These are phyloP conservation scores for Nakaseomyces nivariensis DNA, from an alignment of 1,139 yeast genomes.

Conservation along the genomic window DNA sequence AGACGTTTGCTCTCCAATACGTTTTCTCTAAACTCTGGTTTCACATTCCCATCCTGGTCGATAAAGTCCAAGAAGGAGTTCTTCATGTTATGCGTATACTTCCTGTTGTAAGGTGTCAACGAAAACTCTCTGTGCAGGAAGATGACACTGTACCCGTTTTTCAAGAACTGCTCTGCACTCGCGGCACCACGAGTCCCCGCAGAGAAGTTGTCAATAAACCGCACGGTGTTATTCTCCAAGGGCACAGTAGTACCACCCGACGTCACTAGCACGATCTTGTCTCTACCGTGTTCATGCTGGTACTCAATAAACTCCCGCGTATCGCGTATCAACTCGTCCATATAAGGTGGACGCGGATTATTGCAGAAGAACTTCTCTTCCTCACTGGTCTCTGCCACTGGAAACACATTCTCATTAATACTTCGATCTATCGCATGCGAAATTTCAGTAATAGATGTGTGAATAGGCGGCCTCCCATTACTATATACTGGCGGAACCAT, in stretches of 20 bases:
- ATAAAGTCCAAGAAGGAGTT: slow-evolving; percentile 80
- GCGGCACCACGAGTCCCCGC: slow-evolving; percentile 98
- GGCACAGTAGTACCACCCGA: slow-evolving; percentile 99
- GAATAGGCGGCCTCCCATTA: slow-evolving; percentile 19
- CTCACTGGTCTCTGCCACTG: slow-evolving; percentile 63
- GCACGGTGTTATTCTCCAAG: slow-evolving; percentile 85
- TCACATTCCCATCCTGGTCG: slow-evolving; percentile 44
- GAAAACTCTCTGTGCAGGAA: slow-evolving; percentile 89
- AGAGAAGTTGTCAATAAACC: slow-evolving; percentile 92
- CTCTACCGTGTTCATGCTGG: slow-evolving; percentile 36
- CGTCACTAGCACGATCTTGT: slow-evolving; percentile 70
- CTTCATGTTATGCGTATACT: slow-evolving; percentile 67
- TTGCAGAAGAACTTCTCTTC: slow-evolving; percentile 66
- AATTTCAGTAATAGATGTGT: slow-evolving; percentile 64
- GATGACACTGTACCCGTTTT: slow-evolving; percentile 80
- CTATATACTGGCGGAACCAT: slow-evolving; percentile 1
- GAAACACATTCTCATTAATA: slow-evolving; percentile 50
- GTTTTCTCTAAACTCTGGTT: slow-evolving; percentile 48
- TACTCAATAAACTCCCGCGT: slow-evolving; percentile 49
- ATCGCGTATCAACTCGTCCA: slow-evolving; percentile 48
- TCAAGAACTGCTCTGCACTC: slow-evolving; percentile 83
- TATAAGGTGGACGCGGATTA: slow-evolving; percentile 66
- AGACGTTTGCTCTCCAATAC: slow-evolving; percentile 59
- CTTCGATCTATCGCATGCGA: slow-evolving; percentile 69
- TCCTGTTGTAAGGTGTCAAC: slow-evolving; percentile 81